Base-by-base conservation (phyloP, 176 grass and related monocot species). In the Oryza meyeriana region DNA sequence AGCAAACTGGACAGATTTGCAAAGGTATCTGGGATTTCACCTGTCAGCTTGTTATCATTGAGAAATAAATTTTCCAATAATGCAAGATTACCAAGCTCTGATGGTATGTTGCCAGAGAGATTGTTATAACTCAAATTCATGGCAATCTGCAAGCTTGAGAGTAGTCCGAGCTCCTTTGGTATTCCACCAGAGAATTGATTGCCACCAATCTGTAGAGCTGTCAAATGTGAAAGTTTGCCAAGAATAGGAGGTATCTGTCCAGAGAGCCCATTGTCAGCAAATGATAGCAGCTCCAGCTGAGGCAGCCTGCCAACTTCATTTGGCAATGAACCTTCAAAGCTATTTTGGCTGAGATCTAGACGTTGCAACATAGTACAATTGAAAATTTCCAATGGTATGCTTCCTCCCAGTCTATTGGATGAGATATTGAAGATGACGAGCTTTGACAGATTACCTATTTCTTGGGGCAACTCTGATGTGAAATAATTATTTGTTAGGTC, bases 351-450 rank as follows among this genome's bases (percentile, higher is more conserved):
- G 41, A 96, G 86, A 90, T 99, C 97, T 77, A 99, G 93, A 40
- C 97, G 84, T 71, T 99, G 97, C 78, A 99, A 89, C 29, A 63
- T 84, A 79, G 85, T 95, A 82, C 97, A 99, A 65, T 90, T 85
- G 83, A 99, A 99, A 79, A 99, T 90, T 80, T 88, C 91, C 52
- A 93, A 59, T 18, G 97, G 97, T 78, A 99, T 92, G 14, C 61
- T 92, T 87, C 97, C 93, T 75, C 75, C 77, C 22, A 99, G 65
- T 86, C 80, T 88, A 76, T 99, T 99, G 74, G 85, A 95, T 63
- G 97, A 99, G 69, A 96, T 95, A 74, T 99, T 99, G 73, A 99
- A 99, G 80, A 99, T 83, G 40, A 99, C 97, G 0, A 99, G 85
- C 83, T 81, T 91, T 38, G 87, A 94, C 41, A 99, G 64, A 42